phyloP scores from a whole-genome alignment of 257 asterid species.

The Scutellaria galericulata region DNA sequence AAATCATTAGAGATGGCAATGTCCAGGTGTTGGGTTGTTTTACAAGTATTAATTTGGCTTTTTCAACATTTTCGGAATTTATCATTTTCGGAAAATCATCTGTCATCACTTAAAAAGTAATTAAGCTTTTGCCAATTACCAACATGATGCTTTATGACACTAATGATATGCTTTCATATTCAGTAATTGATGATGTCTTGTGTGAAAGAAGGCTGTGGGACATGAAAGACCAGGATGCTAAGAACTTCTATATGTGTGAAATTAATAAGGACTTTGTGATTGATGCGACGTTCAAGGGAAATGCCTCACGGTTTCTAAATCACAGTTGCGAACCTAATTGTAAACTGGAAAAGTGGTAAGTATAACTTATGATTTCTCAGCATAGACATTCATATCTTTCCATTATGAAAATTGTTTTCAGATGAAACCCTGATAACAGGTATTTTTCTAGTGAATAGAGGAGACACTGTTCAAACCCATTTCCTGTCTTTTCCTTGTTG shows the following conservation, averaged over 20 bases:
- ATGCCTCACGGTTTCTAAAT: slow-evolving; percentile 84
- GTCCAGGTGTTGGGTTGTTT: slow-evolving; percentile 17
- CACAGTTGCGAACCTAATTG: slow-evolving; percentile 97
- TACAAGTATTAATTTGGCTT: neutral
- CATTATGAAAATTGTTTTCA: neutral
- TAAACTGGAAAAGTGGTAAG: slow-evolving; percentile 91
- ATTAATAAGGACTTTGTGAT: slow-evolving; percentile 85
- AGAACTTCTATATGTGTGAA: slow-evolving; percentile 96
- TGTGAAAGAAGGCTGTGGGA: slow-evolving; percentile 94
- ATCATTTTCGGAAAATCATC: neutral
- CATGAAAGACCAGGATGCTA: slow-evolving; percentile 74
- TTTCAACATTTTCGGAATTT: neutral
- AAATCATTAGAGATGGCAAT: slow-evolving; percentile 24
- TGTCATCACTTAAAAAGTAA: slow-evolving; percentile 2
- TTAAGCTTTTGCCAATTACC: slow-evolving; percentile 15
- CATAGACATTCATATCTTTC: slow-evolving; percentile 12
- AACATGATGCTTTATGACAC: slow-evolving; percentile 17
- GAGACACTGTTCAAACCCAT: too few species aligned
- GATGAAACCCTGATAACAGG: slow-evolving; percentile 1
- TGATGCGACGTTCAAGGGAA: slow-evolving; percentile 96
- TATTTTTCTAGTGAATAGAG: neutral
- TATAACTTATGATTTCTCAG: slow-evolving; percentile 34
- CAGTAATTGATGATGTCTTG: slow-evolving; percentile 89
- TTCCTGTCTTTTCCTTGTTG: too few species aligned
- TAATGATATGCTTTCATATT: slow-evolving; percentile 28